A percentile compares a stretch with the other conserved stretches of the same genome.
Evolutionary conservation across 2,329 filamentous ascomycete genomes (phyloP).

Genomic region (Arthroderma sp.): DNA sequence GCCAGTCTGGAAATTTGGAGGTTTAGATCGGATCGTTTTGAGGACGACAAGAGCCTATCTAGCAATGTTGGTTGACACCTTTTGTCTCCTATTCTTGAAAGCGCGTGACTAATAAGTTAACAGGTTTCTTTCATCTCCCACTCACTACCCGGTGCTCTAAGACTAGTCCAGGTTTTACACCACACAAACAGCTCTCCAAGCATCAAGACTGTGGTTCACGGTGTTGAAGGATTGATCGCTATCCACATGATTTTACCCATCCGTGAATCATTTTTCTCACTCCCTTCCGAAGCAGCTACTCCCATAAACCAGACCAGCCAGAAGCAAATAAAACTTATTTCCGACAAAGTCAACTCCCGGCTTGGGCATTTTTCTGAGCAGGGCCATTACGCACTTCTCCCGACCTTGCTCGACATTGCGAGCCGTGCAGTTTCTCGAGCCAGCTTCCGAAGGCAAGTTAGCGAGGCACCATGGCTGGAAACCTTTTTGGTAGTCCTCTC

Average conservation of each 20-base stretch:
- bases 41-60: conserved; percentile 20
- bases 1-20: conserved; percentile 27
- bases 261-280: conserved; percentile 25
- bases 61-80: conserved; percentile 19
- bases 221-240: conserved; percentile 25
- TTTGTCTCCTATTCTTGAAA: not conserved
- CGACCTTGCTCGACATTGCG: conserved; percentile 34
- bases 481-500: conserved; percentile 33
- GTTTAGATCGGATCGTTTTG: conserved; percentile 21
- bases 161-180: conserved; percentile 18
- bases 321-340: conserved; percentile 23
- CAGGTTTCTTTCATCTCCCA: conserved; percentile 17
- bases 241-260: conserved; percentile 30
- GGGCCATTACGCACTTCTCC: conserved; percentile 19
- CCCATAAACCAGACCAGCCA: conserved; percentile 22
- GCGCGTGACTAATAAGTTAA: not conserved
- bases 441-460: conserved; percentile 29
- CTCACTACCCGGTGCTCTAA: conserved; percentile 13
- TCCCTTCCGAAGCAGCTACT: conserved; percentile 17
- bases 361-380: conserved; percentile 15
- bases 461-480: conserved; percentile 39
- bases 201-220: conserved; percentile 5
- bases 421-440: conserved; percentile 32
- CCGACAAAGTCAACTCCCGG: conserved; percentile 23
- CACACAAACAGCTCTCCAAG: conserved; percentile 3